Evolutionary conservation across 2,329 filamentous ascomycete genomes (phyloP), one percentile per base, ranked within the genome.

Genomic region (Fusarium nisikadoi): DNA sequence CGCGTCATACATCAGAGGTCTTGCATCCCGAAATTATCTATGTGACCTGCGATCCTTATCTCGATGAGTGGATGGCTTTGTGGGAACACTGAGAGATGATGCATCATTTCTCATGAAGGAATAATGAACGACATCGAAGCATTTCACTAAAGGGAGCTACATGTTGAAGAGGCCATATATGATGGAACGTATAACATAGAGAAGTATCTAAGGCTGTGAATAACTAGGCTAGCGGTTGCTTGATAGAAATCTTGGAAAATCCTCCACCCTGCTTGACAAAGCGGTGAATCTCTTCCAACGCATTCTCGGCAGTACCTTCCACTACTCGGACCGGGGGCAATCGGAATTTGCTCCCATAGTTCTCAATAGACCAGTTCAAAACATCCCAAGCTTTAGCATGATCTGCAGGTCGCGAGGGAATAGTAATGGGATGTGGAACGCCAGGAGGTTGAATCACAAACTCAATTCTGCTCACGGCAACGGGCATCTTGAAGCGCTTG

Each of bases 1-100:
- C 10, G 5, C 8, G 5, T 7, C 16, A 23, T 49, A 7, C 4
- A 9, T 4, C 1, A 2, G 0, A 3, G 2, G 17, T 13, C 3
- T 10, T 6, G 0, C 16, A 7, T 23, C 1, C 5, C 19, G 1
- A 6, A 17, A 12, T 3, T 3, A 2, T 3, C 7, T 13, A 17
- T 2, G 0, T 1, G 6, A 23, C 9, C 2, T 17, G 10, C 8
- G 3, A 33, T 33, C 13, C 33, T 14, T 14, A 13, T 14, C 13
- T 3, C 13, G 13, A 14, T 16, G 31, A 33, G 13, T 33, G 6
- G 13, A 14, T 33, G 6, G 31, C 31, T 16, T 33, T 33, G 31
- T 6, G 14, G 13, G 13, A 33, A 13, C 13, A 14, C 13, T 33
- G 33, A 33, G 31, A 33, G 14, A 33, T 33, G 31, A 16, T 16